These are phyloP conservation scores for Backusella circina DNA, from an alignment of 192 early-diverging fungal species.

Conservation along the genomic window DNA sequence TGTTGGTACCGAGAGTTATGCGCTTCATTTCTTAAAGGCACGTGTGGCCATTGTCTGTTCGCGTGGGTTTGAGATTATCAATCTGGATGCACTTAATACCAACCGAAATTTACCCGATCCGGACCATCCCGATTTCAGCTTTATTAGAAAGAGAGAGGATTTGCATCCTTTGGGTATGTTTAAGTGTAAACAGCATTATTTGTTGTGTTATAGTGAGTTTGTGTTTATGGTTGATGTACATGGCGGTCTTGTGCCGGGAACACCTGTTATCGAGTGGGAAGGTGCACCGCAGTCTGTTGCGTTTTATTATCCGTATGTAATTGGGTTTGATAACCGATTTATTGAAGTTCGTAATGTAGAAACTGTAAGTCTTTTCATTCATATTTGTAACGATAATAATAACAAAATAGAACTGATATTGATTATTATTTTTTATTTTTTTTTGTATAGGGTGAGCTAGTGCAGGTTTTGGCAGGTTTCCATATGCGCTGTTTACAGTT, in stretches of 20 bases:
- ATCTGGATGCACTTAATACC: conserved; percentile 77
- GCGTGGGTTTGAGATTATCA: conserved; percentile 92
- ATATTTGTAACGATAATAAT: background rate
- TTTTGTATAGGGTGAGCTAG: conserved; percentile 38
- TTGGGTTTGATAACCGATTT: conserved; percentile 87
- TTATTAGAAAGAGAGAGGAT: conserved; percentile 75
- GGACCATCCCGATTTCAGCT: conserved; percentile 68
- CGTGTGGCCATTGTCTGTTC: conserved; percentile 84
- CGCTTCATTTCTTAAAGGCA: conserved; percentile 81
- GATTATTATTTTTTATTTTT: background rate
- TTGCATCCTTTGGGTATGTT: conserved; percentile 81
- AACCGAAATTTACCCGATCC: conserved; percentile 81
- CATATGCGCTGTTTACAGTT: conserved; percentile 60
- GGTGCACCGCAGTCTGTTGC: conserved; percentile 82
- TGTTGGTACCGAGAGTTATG: conserved; percentile 82
- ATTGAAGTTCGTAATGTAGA: conserved; percentile 87
- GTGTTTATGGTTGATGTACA: conserved; percentile 76
- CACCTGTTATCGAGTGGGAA: conserved; percentile 74
- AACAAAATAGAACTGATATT: background rate
- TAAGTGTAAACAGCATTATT: conserved; percentile 67
- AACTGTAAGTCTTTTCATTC: conserved; percentile 44
- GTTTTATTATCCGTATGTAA: conserved; percentile 76
- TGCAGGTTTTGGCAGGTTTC: conserved; percentile 50
- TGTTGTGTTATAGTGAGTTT: conserved; percentile 89
- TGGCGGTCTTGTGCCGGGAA: conserved; percentile 36